These are phyloP conservation scores for Pseudogymnoascus sp. DNA, from an alignment of 2,329 filamentous ascomycete genomes.

Conservation along the genomic window DNA sequence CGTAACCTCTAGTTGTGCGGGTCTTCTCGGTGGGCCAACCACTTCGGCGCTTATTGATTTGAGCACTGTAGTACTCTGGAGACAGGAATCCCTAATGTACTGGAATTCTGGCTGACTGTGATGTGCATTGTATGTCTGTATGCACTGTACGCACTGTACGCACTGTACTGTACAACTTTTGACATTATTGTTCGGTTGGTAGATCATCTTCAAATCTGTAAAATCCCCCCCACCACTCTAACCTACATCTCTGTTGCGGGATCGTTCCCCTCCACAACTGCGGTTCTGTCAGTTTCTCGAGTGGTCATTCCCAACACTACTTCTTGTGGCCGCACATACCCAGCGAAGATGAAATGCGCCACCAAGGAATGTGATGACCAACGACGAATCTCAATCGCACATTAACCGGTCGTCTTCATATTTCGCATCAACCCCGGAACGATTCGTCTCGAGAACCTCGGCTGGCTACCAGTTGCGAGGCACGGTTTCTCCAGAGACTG, in stretches of 20 bases:
- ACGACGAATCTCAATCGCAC: slow-evolving; percentile 5
- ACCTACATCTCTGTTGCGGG: neutral
- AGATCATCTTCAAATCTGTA: slow-evolving; percentile 6
- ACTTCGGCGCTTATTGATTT: neutral
- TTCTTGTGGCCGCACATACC: slow-evolving; percentile 3
- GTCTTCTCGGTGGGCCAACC: neutral
- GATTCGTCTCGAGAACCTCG: neutral
- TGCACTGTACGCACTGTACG: too few relatives aligned
- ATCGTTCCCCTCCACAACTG: neutral
- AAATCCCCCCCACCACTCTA: neutral
- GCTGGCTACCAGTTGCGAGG: neutral
- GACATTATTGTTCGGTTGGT: neutral
- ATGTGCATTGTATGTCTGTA: neutral
- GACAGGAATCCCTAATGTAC: neutral
- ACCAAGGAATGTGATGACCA: slow-evolving; percentile 5
- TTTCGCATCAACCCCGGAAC: slow-evolving; percentile 1
- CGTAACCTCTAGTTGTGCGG: neutral
- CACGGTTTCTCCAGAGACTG: neutral
- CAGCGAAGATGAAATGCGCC: slow-evolving; percentile 7
- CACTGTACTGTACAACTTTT: neutral
- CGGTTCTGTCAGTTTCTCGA: slow-evolving; percentile 1
- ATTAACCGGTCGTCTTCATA: slow-evolving; percentile 1
- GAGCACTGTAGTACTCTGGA: neutral
- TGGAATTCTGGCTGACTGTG: neutral
- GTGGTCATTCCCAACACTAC: neutral